These are phyloP conservation scores for Steccherinum ochraceum DNA, from an alignment of 768 basidiomycete genomes.

Conservation along the genomic window DNA sequence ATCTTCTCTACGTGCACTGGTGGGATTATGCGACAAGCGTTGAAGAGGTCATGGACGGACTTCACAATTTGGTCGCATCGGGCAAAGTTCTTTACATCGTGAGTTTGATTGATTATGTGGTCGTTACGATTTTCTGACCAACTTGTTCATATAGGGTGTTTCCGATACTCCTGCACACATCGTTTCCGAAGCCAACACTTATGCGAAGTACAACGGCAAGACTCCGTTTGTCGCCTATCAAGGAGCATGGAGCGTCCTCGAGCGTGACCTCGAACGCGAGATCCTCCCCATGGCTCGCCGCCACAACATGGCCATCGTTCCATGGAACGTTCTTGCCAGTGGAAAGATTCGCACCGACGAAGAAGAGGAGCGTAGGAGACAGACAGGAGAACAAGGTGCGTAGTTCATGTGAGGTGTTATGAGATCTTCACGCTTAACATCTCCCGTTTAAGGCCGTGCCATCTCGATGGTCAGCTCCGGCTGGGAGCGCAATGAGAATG, in stretches of 20 bases:
- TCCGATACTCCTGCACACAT: constrained; percentile 27
- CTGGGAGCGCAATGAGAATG: constrained; percentile 40
- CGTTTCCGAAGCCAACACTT: constrained; percentile 32
- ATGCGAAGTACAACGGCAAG: constrained; percentile 31
- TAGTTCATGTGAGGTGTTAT: background rate
- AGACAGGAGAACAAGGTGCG: constrained; percentile 24
- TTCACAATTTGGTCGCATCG: constrained; percentile 29
- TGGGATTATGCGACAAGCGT: constrained; percentile 32
- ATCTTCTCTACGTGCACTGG: constrained; percentile 34
- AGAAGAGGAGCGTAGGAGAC: constrained; percentile 23
- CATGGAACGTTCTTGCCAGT: constrained; percentile 30
- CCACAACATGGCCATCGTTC: constrained; percentile 26
- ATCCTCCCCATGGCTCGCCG: constrained; percentile 30
- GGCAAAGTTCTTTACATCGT: constrained; percentile 32
- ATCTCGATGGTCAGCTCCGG: constrained; percentile 23
- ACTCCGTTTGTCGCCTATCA: constrained; percentile 35
- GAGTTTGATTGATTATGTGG: background rate
- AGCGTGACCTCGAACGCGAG: constrained; percentile 36
- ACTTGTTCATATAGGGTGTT: constrained; percentile 7
- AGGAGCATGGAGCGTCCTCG: constrained; percentile 25
- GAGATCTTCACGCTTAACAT: background rate
- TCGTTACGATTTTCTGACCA: background rate
- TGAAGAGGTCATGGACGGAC: constrained; percentile 31
- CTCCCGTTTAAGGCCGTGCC: constrained; percentile 24
- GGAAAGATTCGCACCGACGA: constrained; percentile 30